Base-by-base conservation (phyloP, 2,329 filamentous ascomycete genomes). In the Paracorniculantispora psalliotae region DNA sequence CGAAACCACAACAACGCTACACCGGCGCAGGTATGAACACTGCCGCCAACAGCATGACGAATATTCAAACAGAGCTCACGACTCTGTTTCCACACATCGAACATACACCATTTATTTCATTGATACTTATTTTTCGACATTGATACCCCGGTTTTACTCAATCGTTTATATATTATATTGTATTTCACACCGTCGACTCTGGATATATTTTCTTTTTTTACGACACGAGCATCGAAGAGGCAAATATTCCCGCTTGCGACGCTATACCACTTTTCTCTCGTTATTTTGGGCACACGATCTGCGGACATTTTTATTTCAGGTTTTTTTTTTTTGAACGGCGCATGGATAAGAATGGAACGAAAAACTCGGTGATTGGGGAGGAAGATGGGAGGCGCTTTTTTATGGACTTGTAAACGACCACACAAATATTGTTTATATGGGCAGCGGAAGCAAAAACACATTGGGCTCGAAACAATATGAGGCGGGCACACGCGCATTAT, bases 1-100 rank as follows among this genome's bases (percentile, higher is more conserved):
- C 74, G 79, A 54, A 65, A 68, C 55, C 67, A 66, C n/a, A 66
- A 70, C 52, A 68, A 67, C 43, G 58, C 65, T 25, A 65, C 67
- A 15, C 59, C 67, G 9, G 58, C 66, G n/a, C 62, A 64, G 39
- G 56, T 63, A 9, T 64, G 55, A 63, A 47, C 3, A 52, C 19
- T 52, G 21, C 28, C 39, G 19, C 39, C 35, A 3, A 33, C 3
- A 21, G 35, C 26, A 25, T 6, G n/a, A 39, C 26, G 21, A 50
- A 35, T 15, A 41, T 12, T 41, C 33, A 37, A n/a, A 35, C 55
- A 21, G 43, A 48, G 57, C 44, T 23, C 23, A 57, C 65, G 26
- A 15, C 48, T 35, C 12, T 44, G 28, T 26, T 25, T 19, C 13
- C n/a, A 23, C 33, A 55, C 51, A 44, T 57, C 49, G 37, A 59